A percentile compares a stretch with the other conserved stretches of the same genome.
Evolutionary conservation across 108 stramenopile species (phyloP).

Genomic region (Nitzschia sp.): DNA sequence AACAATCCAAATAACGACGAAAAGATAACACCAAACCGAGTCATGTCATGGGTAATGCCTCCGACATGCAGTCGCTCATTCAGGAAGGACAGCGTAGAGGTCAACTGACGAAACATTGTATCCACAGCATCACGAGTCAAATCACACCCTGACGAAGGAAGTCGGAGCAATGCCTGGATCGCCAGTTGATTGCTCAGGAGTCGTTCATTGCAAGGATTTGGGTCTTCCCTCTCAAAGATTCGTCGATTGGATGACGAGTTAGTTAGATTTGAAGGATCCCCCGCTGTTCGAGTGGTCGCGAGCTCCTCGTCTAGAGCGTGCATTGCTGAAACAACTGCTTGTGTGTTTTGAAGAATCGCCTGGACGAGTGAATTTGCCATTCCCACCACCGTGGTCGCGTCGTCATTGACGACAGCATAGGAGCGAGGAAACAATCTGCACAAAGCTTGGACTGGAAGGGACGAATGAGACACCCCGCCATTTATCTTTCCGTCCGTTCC

Average conservation of each 20-base stretch:
- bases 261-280: not conserved
- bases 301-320: conserved; percentile 13
- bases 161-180: conserved; percentile 15
- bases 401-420: not conserved
- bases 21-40: conserved; percentile 32
- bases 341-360: conserved; percentile 7
- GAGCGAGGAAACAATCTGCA: not conserved
- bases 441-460: not conserved
- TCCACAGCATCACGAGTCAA: not conserved
- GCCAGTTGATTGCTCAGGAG: conserved; percentile 43
- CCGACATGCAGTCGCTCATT: not conserved
- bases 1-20: conserved; percentile 30
- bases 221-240: conserved; percentile 71
- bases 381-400: not conserved
- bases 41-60: conserved; percentile 32
- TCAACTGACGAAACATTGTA: not conserved
- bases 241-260: conserved; percentile 37
- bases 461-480: not conserved
- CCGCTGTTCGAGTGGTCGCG: conserved; percentile 1
- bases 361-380: not conserved
- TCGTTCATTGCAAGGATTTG: conserved; percentile 48
- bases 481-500: not conserved
- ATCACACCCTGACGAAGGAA: not conserved
- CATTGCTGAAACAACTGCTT: conserved; percentile 11
- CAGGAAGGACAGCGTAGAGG: not conserved